Evolutionary conservation across 768 basidiomycete species (phyloP), one percentile per base, ranked within the genome.

Genomic region (Xerocomellus intermedius): DNA sequence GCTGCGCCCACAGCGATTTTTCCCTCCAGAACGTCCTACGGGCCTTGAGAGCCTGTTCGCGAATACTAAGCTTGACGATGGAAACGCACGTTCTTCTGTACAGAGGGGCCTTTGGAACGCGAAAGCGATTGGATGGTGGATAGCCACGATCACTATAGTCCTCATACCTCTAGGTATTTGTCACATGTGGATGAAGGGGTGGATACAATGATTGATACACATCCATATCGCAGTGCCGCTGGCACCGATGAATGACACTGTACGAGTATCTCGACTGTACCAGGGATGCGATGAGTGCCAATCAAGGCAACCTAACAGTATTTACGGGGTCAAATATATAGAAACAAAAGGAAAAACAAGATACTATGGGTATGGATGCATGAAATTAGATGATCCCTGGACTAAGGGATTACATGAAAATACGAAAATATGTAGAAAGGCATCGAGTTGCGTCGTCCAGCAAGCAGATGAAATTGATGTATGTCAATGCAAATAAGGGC

Each of bases 11-110:
- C 89, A 89, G 60, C 78, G 79, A 14, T 91, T 90, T 65, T 91
- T 90, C 60, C 80, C 87, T 16, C 89, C 88, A 0, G 88, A 90
- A 66, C 80, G 82, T 56, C 86, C 88, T 1, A 91, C 89, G 1
- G 89, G 89, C 14, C 76, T 91, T 8, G 89, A 91, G 68, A 75
- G 77, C 36, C 70, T 91, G 16, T 85, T 91, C 57, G 83, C 84
- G 53, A 76, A 74, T 57, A 83, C 87, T 12, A 78, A 76, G 47
- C 71, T 87, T 8, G 83, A 86, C 49, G 83, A 84, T 48, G 57
- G 50, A 45, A 42, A 57, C 10, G 10, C 24, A 3, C 60, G 16
- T 14, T 24, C 54, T 22, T 8, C 7, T 14, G 26, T 8, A 36
- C 38, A 19, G n/a, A 50, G 35, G 38, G 30, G 33, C 10, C 2